phyloP scores from a whole-genome alignment of 164 flowering plant species.

The Pachysandra terminalis region DNA sequence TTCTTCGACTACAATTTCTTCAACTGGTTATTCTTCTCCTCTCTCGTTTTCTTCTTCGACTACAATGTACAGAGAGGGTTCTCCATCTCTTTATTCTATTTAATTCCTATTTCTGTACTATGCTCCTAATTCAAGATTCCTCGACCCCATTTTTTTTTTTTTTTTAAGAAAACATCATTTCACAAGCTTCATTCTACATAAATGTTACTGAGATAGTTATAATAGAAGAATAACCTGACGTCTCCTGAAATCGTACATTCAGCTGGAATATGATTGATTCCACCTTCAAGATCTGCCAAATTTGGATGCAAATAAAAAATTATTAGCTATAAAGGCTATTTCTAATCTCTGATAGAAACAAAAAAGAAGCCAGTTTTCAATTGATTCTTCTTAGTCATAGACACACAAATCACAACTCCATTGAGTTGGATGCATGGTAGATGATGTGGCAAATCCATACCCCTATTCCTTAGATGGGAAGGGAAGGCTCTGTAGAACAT shows the following conservation, averaged over 20 bases:
- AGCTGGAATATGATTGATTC: slow-evolving; percentile 89
- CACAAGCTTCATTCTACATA: not conserved
- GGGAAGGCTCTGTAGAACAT: slow-evolving; percentile 88
- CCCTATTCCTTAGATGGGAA: slow-evolving; percentile 77
- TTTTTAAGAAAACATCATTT: too few species aligned
- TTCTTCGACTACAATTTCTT: too few species aligned
- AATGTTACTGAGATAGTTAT: not conserved
- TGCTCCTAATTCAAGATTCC: too few species aligned
- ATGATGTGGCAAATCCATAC: slow-evolving; percentile 90
- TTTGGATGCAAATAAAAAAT: not conserved
- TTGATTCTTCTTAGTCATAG: not conserved
- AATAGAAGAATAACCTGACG: slow-evolving; percentile 60
- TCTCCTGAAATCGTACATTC: slow-evolving; percentile 92
- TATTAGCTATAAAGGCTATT: not conserved
- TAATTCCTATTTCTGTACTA: too few species aligned
- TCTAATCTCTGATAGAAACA: not conserved
- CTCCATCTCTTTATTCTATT: too few species aligned
- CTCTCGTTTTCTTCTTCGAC: too few species aligned
- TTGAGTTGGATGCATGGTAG: slow-evolving; percentile 98
- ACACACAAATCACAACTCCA: slow-evolving; percentile 70
- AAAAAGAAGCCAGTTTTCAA: not conserved
- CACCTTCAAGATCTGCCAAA: slow-evolving; percentile 90
- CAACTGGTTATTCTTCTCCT: too few species aligned
- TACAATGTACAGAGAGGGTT: too few species aligned
- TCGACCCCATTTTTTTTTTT: too few species aligned